Conservation (phyloP, 2,329 filamentous ascomycete genomes). For the Rosellinia necatrix region DNA sequence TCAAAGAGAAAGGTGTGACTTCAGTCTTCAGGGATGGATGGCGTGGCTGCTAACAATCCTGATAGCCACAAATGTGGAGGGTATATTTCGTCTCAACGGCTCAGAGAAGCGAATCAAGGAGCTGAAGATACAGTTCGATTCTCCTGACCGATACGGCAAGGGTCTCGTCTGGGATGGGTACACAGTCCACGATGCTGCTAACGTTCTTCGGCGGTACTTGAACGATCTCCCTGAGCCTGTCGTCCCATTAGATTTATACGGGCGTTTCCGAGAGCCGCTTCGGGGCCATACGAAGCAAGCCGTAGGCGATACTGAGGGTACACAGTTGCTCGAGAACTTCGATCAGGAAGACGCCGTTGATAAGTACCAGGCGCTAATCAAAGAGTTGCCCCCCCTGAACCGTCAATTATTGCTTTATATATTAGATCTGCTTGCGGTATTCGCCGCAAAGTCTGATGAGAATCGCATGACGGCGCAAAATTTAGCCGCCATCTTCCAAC, state of each 20-base stretch:
- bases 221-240: conserved; percentile 97
- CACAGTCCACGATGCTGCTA: conserved; percentile 97
- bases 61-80: conserved; percentile 88
- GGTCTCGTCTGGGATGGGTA: conserved; percentile 96
- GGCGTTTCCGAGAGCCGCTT: conserved; percentile 85
- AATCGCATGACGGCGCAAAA: conserved; percentile 98
- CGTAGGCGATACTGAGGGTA: conserved; percentile 69
- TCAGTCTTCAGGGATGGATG: conserved; percentile 6
- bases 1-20: conserved; percentile 91
- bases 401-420: conserved; percentile 94
- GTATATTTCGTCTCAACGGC: conserved; percentile 93
- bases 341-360: conserved; percentile 76
- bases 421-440: conserved; percentile 91
- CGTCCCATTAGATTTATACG: conserved; percentile 91
- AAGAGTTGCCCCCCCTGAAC: conserved; percentile 88
- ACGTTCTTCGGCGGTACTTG: conserved; percentile 91
- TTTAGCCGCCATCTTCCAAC: conserved; percentile 95
- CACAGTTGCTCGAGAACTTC: conserved; percentile 74
- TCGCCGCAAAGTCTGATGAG: conserved; percentile 93
- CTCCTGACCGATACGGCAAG: conserved; percentile 93
- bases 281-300: conserved; percentile 72
- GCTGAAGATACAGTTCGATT: conserved; percentile 88
- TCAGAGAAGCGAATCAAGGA: conserved; percentile 99
- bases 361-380: conserved; percentile 88
- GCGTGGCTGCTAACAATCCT: conserved; percentile 33